A percentile compares a stretch with the other conserved stretches of the same genome.
phyloP scores from a whole-genome alignment of 2,329 filamentous ascomycete species.

The Emericellopsis cladophorae region DNA sequence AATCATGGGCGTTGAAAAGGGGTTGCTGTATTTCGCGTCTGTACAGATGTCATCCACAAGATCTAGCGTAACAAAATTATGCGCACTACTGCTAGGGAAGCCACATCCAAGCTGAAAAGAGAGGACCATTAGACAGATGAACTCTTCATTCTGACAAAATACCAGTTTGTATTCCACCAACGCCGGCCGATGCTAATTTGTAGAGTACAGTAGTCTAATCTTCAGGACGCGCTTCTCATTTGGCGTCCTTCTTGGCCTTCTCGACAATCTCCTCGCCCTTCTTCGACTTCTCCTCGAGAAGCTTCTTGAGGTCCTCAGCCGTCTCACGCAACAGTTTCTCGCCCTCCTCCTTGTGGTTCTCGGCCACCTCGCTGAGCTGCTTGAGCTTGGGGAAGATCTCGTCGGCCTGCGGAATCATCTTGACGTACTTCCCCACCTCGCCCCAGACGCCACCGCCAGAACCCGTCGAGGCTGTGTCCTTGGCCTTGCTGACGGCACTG shows the following conservation, averaged over 20 bases:
- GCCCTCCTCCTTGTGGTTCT: conserved; percentile 57
- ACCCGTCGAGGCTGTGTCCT: conserved; percentile 10
- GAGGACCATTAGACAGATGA: too few relatives aligned
- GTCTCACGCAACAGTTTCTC: conserved; percentile 59
- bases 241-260: conserved; percentile 35
- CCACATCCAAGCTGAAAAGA: too few relatives aligned
- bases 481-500: conserved; percentile 12
- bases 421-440: conserved; percentile 48
- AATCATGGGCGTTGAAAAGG: too few relatives aligned
- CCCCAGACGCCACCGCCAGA: conserved; percentile 24
- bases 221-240: conserved; percentile 11
- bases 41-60: too few relatives aligned
- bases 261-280: conserved; percentile 46
- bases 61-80: too few relatives aligned
- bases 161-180: too few relatives aligned
- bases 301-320: conserved; percentile 50
- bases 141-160: too few relatives aligned
- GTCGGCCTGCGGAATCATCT: conserved; percentile 50
- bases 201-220: too few relatives aligned
- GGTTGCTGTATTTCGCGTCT: too few relatives aligned
- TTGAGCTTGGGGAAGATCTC: conserved; percentile 54
- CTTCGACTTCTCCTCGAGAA: conserved; percentile 46
- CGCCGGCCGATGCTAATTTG: too few relatives aligned
- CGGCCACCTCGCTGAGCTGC: conserved; percentile 49
- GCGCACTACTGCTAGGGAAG: too few relatives aligned